Percentiles rank a stretch among this genome's conserved stretches.
These are phyloP conservation scores for Saccharomycopsis sp. DNA, from an alignment of 805 yeast species.

Conservation along the genomic window DNA sequence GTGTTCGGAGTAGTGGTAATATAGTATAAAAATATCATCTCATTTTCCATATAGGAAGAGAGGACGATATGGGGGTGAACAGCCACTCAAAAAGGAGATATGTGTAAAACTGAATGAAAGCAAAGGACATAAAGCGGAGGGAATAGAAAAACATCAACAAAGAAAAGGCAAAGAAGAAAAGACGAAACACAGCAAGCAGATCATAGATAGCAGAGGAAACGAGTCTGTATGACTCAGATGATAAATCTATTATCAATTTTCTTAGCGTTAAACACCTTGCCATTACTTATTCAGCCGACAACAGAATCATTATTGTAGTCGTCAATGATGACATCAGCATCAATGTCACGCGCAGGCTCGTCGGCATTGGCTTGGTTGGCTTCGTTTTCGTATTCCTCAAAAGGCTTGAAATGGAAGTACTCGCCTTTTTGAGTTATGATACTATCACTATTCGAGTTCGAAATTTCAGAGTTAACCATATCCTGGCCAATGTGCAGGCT, in stretches of 20 bases:
- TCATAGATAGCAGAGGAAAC: background rate
- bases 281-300: background rate
- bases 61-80: background rate
- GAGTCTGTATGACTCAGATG: background rate
- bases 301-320: background rate
- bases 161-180: background rate
- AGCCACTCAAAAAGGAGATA: background rate
- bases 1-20: background rate
- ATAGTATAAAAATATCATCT: background rate
- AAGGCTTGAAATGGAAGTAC: slow-evolving; percentile 19
- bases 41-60: background rate
- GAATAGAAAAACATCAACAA: background rate
- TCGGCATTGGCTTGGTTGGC: background rate
- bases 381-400: slow-evolving; percentile 15
- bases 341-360: background rate
- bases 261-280: background rate
- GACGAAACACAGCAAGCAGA: background rate
- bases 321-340: background rate
- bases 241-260: background rate
- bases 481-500: background rate
- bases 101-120: background rate
- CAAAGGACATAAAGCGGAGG: background rate
- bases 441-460: slow-evolving; percentile 1
- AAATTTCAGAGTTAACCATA: background rate
- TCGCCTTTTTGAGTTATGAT: slow-evolving; percentile 5